Percentiles rank a stretch among this genome's conserved stretches.
Evolutionary conservation across 352 stramenopile species (phyloP).

Genomic region (Pythium guiyangense): DNA sequence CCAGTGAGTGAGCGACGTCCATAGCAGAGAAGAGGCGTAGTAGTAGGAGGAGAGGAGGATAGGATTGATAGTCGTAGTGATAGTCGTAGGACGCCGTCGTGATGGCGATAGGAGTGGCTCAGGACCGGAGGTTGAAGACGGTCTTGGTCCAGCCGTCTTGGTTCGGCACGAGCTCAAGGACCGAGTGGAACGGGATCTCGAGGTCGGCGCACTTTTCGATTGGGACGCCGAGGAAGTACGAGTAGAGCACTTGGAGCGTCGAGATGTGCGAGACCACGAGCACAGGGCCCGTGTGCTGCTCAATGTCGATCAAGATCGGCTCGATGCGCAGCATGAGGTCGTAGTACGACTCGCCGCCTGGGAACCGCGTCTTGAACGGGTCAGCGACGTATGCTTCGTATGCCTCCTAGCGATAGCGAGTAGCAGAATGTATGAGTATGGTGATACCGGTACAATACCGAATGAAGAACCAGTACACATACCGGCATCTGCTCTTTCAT

Average conservation of each 20-base stretch:
- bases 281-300: constrained; percentile 82
- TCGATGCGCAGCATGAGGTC: constrained; percentile 92
- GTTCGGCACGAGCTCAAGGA: constrained; percentile 76
- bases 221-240: constrained; percentile 79
- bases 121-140: constrained; percentile 76
- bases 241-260: constrained; percentile 84
- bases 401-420: constrained; percentile 42
- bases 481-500: constrained; percentile 74
- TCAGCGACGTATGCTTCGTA: constrained; percentile 67
- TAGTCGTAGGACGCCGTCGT: too few relatives aligned
- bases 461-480: too few relatives aligned
- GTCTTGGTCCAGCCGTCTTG: constrained; percentile 81
- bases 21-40: neutral
- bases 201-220: constrained; percentile 73
- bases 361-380: constrained; percentile 79
- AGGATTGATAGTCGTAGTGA: too few relatives aligned
- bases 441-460: too few relatives aligned
- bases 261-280: constrained; percentile 85
- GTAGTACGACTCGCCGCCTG: constrained; percentile 92
- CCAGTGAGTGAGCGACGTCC: constrained; percentile 8
- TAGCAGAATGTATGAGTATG: too few relatives aligned
- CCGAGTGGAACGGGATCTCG: constrained; percentile 84
- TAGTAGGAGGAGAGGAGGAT: neutral
- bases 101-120: too few relatives aligned
- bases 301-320: constrained; percentile 92